A percentile compares a stretch with the other conserved stretches of the same genome.
These are phyloP conservation scores for Lentinula sp. DNA, from an alignment of 768 basidiomycete genomes.

Conservation along the genomic window DNA sequence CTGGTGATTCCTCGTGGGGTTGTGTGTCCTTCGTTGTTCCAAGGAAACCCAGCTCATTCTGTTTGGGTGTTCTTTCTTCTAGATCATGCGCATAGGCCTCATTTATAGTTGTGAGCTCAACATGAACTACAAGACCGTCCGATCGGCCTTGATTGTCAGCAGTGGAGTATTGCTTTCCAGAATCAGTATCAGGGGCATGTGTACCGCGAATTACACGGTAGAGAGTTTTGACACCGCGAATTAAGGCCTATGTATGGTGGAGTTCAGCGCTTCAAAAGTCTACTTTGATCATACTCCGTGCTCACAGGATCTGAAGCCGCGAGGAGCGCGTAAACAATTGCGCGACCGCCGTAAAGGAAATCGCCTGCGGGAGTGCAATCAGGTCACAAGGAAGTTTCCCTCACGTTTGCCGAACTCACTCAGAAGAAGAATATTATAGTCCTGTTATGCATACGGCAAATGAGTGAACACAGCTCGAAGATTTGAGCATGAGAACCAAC, in stretches of 20 bases:
- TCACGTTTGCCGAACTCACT: neutral
- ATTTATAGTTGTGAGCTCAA: neutral
- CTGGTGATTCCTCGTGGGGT: neutral
- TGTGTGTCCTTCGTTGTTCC: neutral
- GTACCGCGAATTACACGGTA: neutral
- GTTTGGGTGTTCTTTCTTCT: neutral
- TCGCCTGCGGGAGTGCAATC: slow-evolving; percentile 6
- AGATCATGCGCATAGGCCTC: neutral
- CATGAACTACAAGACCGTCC: neutral
- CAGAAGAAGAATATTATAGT: slow-evolving; percentile 8
- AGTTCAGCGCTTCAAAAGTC: neutral
- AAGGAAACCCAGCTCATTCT: neutral
- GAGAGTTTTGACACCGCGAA: slow-evolving; percentile 7
- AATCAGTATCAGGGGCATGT: neutral
- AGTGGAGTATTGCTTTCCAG: neutral
- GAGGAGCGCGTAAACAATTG: slow-evolving; percentile 11
- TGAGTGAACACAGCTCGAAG: neutral
- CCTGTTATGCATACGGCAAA: neutral
- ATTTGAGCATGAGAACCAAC: neutral
- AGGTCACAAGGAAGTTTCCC: neutral
- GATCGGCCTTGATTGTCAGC: neutral
- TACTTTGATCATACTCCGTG: neutral
- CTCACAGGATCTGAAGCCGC: slow-evolving; percentile 14
- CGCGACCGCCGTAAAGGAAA: slow-evolving; percentile 14
- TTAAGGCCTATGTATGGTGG: slow-evolving; percentile 8